Evolutionary conservation across 495 filamentous ascomycete genomes (phyloP), one percentile per base, ranked within the genome.

Genomic region (Neurospora intermedia): DNA sequence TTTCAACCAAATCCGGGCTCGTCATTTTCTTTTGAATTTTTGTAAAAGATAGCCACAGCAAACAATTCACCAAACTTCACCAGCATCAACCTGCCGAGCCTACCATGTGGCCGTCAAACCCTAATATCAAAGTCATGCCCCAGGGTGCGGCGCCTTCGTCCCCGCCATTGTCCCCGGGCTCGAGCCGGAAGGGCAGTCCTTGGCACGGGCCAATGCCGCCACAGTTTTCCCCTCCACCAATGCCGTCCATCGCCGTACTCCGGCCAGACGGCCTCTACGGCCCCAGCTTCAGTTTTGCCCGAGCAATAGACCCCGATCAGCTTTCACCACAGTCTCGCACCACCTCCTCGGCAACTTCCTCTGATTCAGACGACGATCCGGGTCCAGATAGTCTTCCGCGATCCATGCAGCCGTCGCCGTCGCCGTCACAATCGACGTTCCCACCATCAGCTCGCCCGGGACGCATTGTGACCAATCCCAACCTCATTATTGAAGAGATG

Each of bases 271-370:
- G 84, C 71, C 71, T 76, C 38, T 74, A 80, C 70, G 83, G 83
- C 31, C 82, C 78, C 35, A 77, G 80, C 70, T 85, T 86, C 73
- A 81, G 77, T 73, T 84, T 83, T 73, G 45, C 81, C 77, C 72
- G 74, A 69, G 78, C 81, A 15, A 75, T 78, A 54, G 81, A 82
- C 39, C 82, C 82, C 59, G 83, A 83, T 48, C 83, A 87, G 71
- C 81, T 87, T 69, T 88, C 86, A 11, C 86, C 86, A 48, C 85
- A 82, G 43, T 84, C 85, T 2, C 85, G 84, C 8, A 80, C 81
- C 75, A 82, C 82, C 16, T 83, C 77, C 20, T 80, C 79, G 54
- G 73, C 74, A 2, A 72, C 76, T 2, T 74, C 75, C 3, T 79
- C 78, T 2, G 76, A 76, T 6, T 74, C 75, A 43, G 82, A 82